phyloP scores from a whole-genome alignment of 495 filamentous ascomycete genomes.

The Astrocystis sublimbata region DNA sequence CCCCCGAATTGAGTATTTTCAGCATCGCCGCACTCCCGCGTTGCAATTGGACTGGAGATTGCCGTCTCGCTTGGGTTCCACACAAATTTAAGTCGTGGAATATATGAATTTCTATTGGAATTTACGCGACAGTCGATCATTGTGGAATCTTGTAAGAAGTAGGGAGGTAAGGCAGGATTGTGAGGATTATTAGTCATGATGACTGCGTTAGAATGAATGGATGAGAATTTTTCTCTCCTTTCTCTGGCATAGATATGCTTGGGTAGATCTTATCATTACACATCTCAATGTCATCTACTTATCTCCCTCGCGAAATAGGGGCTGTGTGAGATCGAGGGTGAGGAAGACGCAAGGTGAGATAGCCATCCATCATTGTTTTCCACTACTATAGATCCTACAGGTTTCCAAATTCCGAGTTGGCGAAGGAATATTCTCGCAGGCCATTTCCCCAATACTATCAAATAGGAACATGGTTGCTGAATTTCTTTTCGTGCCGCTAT shows the following conservation, averaged over 20 bases:
- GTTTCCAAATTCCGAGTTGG: too few relatives aligned
- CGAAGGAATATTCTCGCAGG: not conserved
- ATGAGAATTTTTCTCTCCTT: constrained; percentile 5
- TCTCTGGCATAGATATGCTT: not conserved
- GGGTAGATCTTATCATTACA: not conserved
- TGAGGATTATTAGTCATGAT: constrained; percentile 5
- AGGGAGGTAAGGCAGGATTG: not conserved
- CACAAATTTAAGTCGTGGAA: constrained; percentile 1
- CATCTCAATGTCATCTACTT: not conserved
- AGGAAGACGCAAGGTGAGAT: constrained; percentile 7
- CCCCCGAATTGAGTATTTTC: constrained; percentile 3
- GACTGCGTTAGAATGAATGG: constrained; percentile 1
- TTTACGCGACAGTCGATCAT: constrained; percentile 10
- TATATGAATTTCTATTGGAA: not conserved
- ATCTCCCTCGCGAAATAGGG: not conserved
- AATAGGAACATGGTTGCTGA: not conserved
- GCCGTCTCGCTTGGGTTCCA: constrained; percentile 1
- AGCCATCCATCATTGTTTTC: not conserved
- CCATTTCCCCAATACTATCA: not conserved
- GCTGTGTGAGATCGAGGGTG: not conserved
- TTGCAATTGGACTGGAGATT: constrained; percentile 7
- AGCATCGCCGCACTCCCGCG: not conserved
- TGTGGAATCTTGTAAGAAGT: not conserved
- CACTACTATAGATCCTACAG: constrained; percentile 2
- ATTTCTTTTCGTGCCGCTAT: not conserved